Conservation (phyloP, 1,284 basidiomycete species). For the Puccinia triticina region DNA sequence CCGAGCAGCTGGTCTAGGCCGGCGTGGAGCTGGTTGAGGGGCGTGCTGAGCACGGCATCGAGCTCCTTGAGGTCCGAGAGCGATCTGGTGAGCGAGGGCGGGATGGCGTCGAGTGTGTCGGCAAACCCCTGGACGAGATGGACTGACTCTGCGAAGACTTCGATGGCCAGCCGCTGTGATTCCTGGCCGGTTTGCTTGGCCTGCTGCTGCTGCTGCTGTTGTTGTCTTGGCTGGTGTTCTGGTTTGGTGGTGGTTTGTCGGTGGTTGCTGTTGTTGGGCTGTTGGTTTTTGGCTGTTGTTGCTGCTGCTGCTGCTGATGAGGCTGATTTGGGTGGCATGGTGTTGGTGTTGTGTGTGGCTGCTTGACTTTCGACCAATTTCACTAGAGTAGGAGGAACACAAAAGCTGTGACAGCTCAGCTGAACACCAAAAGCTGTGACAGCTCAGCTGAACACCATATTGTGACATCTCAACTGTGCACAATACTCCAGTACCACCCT, state of each 20-base stretch:
- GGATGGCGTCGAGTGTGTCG: slow-evolving; percentile 81
- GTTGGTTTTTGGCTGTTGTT: neutral
- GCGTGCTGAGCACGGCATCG: slow-evolving; percentile 87
- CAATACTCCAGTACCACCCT: no score
- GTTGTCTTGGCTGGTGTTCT: neutral
- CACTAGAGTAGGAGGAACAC: no score
- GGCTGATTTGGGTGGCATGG: neutral
- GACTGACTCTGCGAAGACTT: slow-evolving; percentile 44
- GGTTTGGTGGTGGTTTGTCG: neutral
- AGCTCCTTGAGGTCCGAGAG: slow-evolving; percentile 96
- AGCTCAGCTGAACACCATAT: neutral
- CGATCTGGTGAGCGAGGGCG: slow-evolving; percentile 87
- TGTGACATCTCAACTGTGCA: neutral
- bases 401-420: neutral
- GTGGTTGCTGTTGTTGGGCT: neutral
- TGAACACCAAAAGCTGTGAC: neutral
- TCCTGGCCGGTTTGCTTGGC: neutral
- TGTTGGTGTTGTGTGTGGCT: no score
- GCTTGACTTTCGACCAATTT: no score
- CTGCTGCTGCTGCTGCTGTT: neutral
- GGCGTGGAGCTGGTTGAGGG: slow-evolving; percentile 65
- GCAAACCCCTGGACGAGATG: slow-evolving; percentile 38
- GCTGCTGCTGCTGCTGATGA: neutral
- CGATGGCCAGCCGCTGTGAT: neutral
- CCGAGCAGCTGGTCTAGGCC: slow-evolving; percentile 37